Percentiles rank a stretch among this genome's conserved stretches.
These are phyloP conservation scores for Croton setiger DNA, from an alignment of 441 rosid species.

Conservation along the genomic window DNA sequence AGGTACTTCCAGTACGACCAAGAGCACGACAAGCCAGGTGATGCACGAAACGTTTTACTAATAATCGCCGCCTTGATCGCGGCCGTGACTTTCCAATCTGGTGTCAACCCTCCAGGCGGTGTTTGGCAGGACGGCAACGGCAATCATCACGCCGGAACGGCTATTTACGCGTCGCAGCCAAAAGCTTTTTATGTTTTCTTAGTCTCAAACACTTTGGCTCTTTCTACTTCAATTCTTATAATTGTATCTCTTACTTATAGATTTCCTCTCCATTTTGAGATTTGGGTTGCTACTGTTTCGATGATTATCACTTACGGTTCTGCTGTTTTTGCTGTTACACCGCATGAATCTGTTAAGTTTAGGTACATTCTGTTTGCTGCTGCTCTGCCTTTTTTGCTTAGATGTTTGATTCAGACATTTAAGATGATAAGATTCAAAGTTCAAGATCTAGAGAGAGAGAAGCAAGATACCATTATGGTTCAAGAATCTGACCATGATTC, in stretches of 20 bases:
- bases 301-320: slow-evolving; percentile 31
- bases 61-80: no score
- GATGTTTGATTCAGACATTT: background rate
- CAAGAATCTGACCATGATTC: no score
- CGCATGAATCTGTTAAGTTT: slow-evolving; percentile 18
- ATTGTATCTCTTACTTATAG: slow-evolving; percentile 23
- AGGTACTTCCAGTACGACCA: slow-evolving; percentile 3
- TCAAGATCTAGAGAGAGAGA: background rate
- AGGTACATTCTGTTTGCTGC: no score
- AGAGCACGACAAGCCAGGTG: slow-evolving; percentile 4
- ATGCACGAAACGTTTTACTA: no score
- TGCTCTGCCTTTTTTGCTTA: slow-evolving; percentile 6
- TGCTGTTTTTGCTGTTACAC: slow-evolving; percentile 27
- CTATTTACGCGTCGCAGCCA: slow-evolving; percentile 16
- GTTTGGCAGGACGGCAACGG: slow-evolving; percentile 20
- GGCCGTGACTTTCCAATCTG: no score
- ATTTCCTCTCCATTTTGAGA: slow-evolving; percentile 28
- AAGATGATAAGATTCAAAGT: background rate
- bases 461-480: no score
- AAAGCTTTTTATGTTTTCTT: slow-evolving; percentile 24
- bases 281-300: slow-evolving; percentile 18
- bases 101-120: slow-evolving; percentile 26
- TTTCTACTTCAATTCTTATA: slow-evolving; percentile 28
- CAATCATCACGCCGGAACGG: slow-evolving; percentile 14
- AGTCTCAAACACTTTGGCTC: slow-evolving; percentile 27